These are phyloP conservation scores for Hemerocallis citrina DNA, from an alignment of 106 monocot species.

Conservation along the genomic window DNA sequence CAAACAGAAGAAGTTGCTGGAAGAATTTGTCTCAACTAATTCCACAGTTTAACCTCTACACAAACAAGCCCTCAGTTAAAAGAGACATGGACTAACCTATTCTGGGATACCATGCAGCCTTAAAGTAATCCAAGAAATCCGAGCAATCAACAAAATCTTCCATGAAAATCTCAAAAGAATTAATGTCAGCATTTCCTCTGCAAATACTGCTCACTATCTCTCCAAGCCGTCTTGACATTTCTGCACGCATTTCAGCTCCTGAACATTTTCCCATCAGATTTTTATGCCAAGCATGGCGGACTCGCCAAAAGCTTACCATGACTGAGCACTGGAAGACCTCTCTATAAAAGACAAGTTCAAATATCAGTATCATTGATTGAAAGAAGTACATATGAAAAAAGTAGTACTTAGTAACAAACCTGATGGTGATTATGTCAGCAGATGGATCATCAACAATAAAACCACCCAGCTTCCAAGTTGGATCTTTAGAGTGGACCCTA, in stretches of 20 bases:
- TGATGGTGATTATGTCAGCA: slow-evolving; percentile 56
- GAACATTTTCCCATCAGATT: slow-evolving; percentile 55
- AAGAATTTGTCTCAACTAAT: too few relatives aligned
- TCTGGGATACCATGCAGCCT: slow-evolving; percentile 79
- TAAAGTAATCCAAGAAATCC: slow-evolving; percentile 82
- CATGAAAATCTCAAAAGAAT: slow-evolving; percentile 52
- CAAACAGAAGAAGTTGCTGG: too few relatives aligned
- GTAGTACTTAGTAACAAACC: slow-evolving; percentile 26
- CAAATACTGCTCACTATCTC: slow-evolving; percentile 48
- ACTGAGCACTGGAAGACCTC: slow-evolving; percentile 83
- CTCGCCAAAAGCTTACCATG: slow-evolving; percentile 77
- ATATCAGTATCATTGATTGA: slow-evolving; percentile 1
- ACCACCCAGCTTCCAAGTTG: slow-evolving; percentile 93
- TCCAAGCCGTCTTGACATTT: slow-evolving; percentile 53
- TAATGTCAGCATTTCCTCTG: slow-evolving; percentile 34
- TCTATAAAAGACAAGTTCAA: slow-evolving; percentile 27
- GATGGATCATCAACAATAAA: slow-evolving; percentile 89
- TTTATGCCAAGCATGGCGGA: slow-evolving; percentile 85
- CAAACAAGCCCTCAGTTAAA: background rate
- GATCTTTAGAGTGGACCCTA: slow-evolving; percentile 78
- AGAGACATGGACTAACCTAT: slow-evolving; percentile 34
- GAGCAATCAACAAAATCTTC: slow-evolving; percentile 67
- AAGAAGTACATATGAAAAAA: background rate
- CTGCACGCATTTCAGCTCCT: slow-evolving; percentile 30
- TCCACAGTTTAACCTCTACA: too few relatives aligned